Evolutionary conservation across 495 filamentous ascomycete genomes (phyloP).

Genomic region (Xanthoparmelia taractica): DNA sequence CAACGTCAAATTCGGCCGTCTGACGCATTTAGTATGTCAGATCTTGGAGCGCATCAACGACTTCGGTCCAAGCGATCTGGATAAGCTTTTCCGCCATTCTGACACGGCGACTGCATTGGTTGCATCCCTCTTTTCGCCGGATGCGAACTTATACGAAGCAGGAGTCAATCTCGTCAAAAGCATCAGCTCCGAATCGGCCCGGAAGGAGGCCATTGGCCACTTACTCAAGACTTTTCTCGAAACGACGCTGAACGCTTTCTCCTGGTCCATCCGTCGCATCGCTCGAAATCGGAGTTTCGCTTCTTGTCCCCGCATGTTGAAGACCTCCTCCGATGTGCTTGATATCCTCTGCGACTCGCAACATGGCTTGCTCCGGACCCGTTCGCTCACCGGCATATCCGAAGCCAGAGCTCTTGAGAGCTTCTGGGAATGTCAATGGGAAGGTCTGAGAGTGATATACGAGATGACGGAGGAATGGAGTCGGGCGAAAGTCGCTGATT

Average conservation of each 20-base stretch:
- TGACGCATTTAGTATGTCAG: conserved; percentile 59
- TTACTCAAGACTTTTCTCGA: conserved; percentile 57
- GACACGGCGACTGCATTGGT: conserved; percentile 59
- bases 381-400: conserved; percentile 45
- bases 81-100: conserved; percentile 53
- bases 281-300: conserved; percentile 53
- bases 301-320: conserved; percentile 61
- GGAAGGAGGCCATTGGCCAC: conserved; percentile 65
- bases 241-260: conserved; percentile 52
- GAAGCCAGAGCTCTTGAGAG: conserved; percentile 57
- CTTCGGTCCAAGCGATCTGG: conserved; percentile 57
- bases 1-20: conserved; percentile 62
- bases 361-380: conserved; percentile 67
- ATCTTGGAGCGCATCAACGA: conserved; percentile 70
- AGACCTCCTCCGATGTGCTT: conserved; percentile 66
- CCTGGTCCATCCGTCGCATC: conserved; percentile 53
- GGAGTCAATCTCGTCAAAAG: conserved; percentile 73
- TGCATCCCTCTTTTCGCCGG: conserved; percentile 59
- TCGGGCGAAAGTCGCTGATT: conserved; percentile 43
- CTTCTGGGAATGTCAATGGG: conserved; percentile 83
- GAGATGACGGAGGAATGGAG: conserved; percentile 73
- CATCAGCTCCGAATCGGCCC: conserved; percentile 59
- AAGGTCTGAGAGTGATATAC: conserved; percentile 70
- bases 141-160: conserved; percentile 62
- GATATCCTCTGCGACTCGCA: conserved; percentile 75